Conservation (phyloP, 306 rosid species). For the Crataegus laevigata region DNA sequence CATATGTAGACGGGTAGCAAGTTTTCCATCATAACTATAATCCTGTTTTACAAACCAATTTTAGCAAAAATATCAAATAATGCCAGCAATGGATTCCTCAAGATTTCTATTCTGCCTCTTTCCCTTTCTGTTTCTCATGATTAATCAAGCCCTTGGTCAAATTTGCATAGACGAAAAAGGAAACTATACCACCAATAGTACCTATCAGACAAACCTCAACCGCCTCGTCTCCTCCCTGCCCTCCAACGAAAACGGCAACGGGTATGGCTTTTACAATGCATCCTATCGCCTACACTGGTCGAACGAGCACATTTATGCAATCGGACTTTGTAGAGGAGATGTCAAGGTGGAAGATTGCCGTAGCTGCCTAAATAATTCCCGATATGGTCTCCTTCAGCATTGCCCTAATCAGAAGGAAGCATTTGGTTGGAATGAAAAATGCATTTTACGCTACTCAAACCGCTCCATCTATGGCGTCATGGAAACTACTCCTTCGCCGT, state of each 20-base stretch:
- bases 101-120: constrained; percentile 5
- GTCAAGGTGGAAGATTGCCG: neutral
- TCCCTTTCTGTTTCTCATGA: too few species aligned
- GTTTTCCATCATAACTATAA: too few species aligned
- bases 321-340: neutral
- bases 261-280: neutral
- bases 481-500: neutral
- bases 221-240: neutral
- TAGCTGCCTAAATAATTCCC: neutral
- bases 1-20: too few species aligned
- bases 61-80: neutral
- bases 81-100: constrained; percentile 13
- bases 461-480: neutral
- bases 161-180: too few species aligned
- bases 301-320: neutral
- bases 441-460: neutral
- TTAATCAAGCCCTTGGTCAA: too few species aligned
- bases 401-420: neutral
- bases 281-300: neutral
- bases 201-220: neutral
- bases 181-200: neutral
- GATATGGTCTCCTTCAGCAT: neutral
- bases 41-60: too few species aligned
- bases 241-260: neutral
- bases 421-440: neutral